A percentile compares a stretch with the other conserved stretches of the same genome.
These are phyloP conservation scores for Closterium sp. DNA, from an alignment of 139 green algal species.

Conservation along the genomic window DNA sequence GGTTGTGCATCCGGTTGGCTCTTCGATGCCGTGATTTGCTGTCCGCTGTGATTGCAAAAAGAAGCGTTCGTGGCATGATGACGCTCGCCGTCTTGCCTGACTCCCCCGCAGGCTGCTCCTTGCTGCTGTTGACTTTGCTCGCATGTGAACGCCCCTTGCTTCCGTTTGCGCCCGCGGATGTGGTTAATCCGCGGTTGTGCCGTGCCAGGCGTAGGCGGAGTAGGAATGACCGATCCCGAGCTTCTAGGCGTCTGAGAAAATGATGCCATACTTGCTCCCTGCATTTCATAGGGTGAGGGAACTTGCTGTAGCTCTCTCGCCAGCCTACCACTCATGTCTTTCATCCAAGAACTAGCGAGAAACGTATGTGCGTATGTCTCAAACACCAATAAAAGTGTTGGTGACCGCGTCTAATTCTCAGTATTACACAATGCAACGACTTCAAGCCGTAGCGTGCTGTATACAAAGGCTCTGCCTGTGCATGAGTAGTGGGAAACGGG, in stretches of 20 bases:
- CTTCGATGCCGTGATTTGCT: too few relatives aligned
- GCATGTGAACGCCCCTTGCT: neutral
- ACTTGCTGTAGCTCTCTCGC: neutral
- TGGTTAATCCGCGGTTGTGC: neutral
- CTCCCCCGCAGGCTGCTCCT: neutral
- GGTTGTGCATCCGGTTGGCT: neutral
- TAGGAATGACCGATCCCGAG: neutral
- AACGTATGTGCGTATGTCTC: neutral
- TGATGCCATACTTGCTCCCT: neutral
- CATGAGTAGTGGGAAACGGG: neutral
- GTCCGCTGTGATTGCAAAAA: too few relatives aligned
- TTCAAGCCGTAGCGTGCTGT: too few relatives aligned
- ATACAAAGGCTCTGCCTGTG: too few relatives aligned
- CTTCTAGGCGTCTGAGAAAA: neutral
- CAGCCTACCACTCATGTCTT: neutral
- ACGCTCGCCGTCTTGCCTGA: too few relatives aligned
- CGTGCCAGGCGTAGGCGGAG: neutral
- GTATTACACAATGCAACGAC: neutral
- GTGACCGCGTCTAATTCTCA: neutral
- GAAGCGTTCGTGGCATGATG: too few relatives aligned
- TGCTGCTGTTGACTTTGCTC: neutral
- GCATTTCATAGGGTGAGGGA: neutral
- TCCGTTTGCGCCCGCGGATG: neutral
- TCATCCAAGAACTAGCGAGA: too few relatives aligned
- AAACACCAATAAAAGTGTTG: neutral